These are phyloP conservation scores for Lachnellula hyalina DNA, from an alignment of 2,329 filamentous ascomycete species.

Conservation along the genomic window DNA sequence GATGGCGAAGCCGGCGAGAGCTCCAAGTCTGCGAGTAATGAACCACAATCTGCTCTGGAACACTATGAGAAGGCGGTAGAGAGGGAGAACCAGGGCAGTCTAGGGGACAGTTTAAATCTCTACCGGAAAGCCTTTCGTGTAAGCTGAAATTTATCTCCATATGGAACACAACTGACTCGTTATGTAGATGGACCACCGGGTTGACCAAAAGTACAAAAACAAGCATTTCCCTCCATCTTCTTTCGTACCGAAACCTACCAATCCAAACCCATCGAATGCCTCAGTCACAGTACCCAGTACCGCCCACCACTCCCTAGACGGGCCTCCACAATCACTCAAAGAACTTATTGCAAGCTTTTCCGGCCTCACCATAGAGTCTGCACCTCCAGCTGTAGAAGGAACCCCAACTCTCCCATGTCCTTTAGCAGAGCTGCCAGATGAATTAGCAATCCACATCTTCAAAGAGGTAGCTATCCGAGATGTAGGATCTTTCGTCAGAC, in stretches of 20 bases:
- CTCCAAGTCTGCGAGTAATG: constrained; percentile 26
- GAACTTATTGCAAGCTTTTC: constrained; percentile 76
- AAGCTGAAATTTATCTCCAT: constrained; percentile 24
- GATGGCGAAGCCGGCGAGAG: constrained; percentile 5
- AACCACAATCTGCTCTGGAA: constrained; percentile 75
- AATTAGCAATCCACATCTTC: constrained; percentile 78
- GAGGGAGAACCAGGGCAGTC: constrained; percentile 75
- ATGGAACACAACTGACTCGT: constrained; percentile 11
- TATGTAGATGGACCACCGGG: constrained; percentile 68
- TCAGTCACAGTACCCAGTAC: constrained; percentile 46
- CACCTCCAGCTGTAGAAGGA: constrained; percentile 64
- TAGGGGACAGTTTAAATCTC: constrained; percentile 81
- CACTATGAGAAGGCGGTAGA: constrained; percentile 91
- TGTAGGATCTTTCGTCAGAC: constrained; percentile 68
- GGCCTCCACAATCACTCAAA: constrained; percentile 48
- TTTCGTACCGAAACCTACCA: constrained; percentile 39
- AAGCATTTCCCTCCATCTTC: constrained; percentile 76
- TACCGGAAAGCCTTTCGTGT: constrained; percentile 90
- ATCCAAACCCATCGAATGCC: constrained; percentile 40
- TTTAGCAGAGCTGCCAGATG: constrained; percentile 70
- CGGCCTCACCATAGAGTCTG: constrained; percentile 59
- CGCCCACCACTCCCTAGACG: constrained; percentile 52
- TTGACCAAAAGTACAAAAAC: constrained; percentile 82
- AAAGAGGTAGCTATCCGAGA: constrained; percentile 67
- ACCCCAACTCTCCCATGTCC: constrained; percentile 73